A percentile compares a stretch with the other conserved stretches of the same genome.
phyloP scores from a whole-genome alignment of 495 filamentous ascomycete species.

The Jackrogersella multiformis region DNA sequence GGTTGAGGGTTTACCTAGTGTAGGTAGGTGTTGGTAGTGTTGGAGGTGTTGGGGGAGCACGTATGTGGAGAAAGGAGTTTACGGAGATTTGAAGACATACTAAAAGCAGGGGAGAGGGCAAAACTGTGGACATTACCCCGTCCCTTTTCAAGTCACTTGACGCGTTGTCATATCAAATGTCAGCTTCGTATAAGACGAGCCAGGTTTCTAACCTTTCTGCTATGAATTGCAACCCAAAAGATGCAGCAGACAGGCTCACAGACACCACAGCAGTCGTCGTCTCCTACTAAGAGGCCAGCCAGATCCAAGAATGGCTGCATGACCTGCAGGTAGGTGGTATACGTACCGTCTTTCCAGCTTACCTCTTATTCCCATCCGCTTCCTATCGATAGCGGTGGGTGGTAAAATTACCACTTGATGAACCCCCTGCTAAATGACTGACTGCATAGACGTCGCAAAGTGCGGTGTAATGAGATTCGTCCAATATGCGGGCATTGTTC shows the following conservation, averaged over 20 bases:
- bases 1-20: too few species aligned
- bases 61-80: constrained; percentile 18
- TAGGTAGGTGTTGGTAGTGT: too few species aligned
- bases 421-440: constrained; percentile 18
- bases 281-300: constrained; percentile 22
- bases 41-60: background rate
- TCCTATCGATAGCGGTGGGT: background rate
- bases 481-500: constrained; percentile 53
- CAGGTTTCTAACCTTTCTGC: background rate
- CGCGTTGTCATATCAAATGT: constrained; percentile 17
- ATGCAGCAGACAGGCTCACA: constrained; percentile 19
- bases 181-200: constrained; percentile 13
- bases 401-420: constrained; percentile 1
- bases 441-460: constrained; percentile 39
- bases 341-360: constrained; percentile 1
- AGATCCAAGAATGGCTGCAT: constrained; percentile 39
- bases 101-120: background rate
- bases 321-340: constrained; percentile 32
- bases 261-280: background rate
- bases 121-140: constrained; percentile 27
- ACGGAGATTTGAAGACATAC: constrained; percentile 12
- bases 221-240: constrained; percentile 9
- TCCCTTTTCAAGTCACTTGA: constrained; percentile 10
- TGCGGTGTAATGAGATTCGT: constrained; percentile 52
- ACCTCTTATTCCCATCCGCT: background rate